These are phyloP conservation scores for Millerozyma acaciae DNA, from an alignment of 805 yeast genomes.

Conservation along the genomic window DNA sequence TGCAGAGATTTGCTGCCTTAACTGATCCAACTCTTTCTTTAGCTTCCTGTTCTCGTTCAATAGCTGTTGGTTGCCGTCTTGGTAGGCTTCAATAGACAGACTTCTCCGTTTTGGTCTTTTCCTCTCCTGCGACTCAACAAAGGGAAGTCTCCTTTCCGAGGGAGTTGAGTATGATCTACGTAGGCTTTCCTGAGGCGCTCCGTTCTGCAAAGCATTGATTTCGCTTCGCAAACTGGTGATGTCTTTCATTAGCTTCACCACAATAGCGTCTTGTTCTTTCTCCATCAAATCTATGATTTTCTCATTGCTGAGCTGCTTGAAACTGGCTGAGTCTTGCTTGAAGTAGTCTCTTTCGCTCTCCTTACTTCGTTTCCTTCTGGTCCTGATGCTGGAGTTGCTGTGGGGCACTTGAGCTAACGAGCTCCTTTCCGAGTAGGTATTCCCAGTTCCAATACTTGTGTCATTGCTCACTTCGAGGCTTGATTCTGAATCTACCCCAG, in stretches of 20 bases:
- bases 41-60: constrained; percentile 9
- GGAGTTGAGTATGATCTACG: not conserved
- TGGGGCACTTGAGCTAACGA: no score
- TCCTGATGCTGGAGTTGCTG: no score
- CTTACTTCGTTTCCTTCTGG: not conserved
- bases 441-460: no score
- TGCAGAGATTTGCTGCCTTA: constrained; percentile 6
- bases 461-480: no score
- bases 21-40: constrained; percentile 7
- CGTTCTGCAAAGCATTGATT: constrained; percentile 34
- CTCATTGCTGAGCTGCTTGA: constrained; percentile 31
- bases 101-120: not conserved
- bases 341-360: not conserved
- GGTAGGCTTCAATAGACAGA: not conserved
- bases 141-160: not conserved
- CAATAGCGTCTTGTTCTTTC: constrained; percentile 73
- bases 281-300: constrained; percentile 61
- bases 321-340: not conserved
- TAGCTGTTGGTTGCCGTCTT: no score
- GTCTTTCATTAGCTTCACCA: constrained; percentile 61
- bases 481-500: no score
- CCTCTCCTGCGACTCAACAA: not conserved
- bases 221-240: constrained; percentile 53
- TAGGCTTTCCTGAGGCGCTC: not conserved
- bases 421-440: no score